Evolutionary conservation across 1,139 yeast species (phyloP).

Genomic region (Candida sp.): DNA sequence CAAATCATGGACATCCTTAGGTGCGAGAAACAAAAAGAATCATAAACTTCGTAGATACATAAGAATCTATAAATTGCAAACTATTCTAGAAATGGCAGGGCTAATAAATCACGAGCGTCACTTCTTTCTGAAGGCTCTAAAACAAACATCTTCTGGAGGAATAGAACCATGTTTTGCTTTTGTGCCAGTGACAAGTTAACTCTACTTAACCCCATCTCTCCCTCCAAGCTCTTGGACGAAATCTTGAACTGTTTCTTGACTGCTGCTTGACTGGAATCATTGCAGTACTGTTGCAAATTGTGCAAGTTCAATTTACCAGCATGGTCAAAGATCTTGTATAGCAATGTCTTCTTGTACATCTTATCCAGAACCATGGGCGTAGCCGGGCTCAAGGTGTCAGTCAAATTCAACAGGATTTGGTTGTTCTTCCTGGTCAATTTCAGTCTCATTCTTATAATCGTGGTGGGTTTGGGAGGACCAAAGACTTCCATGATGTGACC

Average conservation of each 20-base stretch:
- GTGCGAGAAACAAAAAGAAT: not conserved
- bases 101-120: constrained; percentile 45
- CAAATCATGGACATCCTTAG: constrained; percentile 57
- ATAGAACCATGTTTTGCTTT: constrained; percentile 23
- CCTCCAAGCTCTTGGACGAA: constrained; percentile 41
- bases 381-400: not conserved
- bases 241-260: constrained; percentile 29
- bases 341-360: constrained; percentile 34
- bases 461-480: constrained; percentile 58
- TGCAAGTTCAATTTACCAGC: constrained; percentile 39
- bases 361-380: constrained; percentile 22
- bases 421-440: constrained; percentile 20
- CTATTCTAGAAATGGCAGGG: constrained; percentile 29
- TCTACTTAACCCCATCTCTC: constrained; percentile 37
- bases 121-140: constrained; percentile 62
- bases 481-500: constrained; percentile 60
- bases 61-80: not conserved
- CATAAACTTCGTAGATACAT: constrained; percentile 2
- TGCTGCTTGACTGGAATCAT: constrained; percentile 23
- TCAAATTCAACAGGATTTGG: constrained; percentile 1
- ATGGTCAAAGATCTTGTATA: constrained; percentile 43
- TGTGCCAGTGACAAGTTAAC: constrained; percentile 10
- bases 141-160: constrained; percentile 45
- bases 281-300: constrained; percentile 25
- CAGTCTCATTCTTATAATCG: constrained; percentile 28